Base-by-base conservation (phyloP, 768 basidiomycete genomes). In the Rhodotorula graminis region DNA sequence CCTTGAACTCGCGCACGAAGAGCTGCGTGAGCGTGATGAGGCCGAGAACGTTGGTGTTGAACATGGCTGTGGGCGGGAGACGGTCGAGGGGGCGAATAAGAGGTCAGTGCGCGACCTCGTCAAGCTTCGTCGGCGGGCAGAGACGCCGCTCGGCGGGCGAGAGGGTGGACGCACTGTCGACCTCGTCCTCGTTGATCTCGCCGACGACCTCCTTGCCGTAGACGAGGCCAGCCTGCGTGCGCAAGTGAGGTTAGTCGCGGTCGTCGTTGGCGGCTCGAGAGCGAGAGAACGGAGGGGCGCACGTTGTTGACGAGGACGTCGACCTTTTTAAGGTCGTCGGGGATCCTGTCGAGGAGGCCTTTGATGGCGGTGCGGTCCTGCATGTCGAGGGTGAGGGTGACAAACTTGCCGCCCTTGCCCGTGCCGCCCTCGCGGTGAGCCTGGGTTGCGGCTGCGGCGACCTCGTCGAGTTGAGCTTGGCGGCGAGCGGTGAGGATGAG, bases 171-270 rank as follows among this genome's bases (percentile, higher is more conserved):
- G 50, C 50, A 52, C 50, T 68, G 33, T 72, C 67, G 77, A 94
- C 84, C 78, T 93, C 92, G 33, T 65, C 84, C 49, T 90, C 87
- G 23, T 87, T 83, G 77, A 93, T 88, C 77, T 88, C 87, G 12
- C 96, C 96, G 50, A 97, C 88, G 55, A 87, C 87, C 72, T 97
- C 96, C 21, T 88, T 82, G 21, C 96, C 96, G 53, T 88, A 85
- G 44, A 97, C 96, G 77, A 89, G 92, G 44, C 96, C 95, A 49
- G 96, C 69, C 65, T 64, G 70, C 25, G 37, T 5, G 37, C 37
- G 37, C 37, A 37, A 25, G 42, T 14, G 44, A 46, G 44, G 44
- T 46, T 14, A 46, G 44, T 46, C 44, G 8, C 14, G 14, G 8
- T 46, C 14, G 44, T 7, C 12, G 44, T 5, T 46, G 18, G 2